Conservation (phyloP, 2,329 filamentous ascomycete genomes). For the Colletotrichum australisinense region DNA sequence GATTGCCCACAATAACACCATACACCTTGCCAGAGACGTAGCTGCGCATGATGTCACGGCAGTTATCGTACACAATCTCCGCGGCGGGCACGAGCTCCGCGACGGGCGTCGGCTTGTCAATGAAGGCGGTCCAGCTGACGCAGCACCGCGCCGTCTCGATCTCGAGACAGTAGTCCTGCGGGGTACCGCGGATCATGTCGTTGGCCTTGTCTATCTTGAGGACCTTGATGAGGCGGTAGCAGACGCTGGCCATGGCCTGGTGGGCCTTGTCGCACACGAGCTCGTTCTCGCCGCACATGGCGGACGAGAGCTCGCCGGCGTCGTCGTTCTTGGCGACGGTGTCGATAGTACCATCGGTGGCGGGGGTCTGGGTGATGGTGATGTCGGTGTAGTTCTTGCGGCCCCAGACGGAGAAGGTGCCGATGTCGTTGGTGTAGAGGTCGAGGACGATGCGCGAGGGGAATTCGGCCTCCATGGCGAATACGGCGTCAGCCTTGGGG, state of each 20-base stretch:
- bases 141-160: not conserved
- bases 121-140: not conserved
- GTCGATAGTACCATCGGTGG: too few species aligned
- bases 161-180: not conserved
- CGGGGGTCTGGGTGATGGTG: not conserved
- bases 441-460: not conserved
- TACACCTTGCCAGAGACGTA: not conserved
- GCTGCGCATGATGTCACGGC: not conserved
- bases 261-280: not conserved
- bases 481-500: not conserved
- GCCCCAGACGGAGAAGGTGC: not conserved
- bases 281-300: not conserved
- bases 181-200: not conserved
- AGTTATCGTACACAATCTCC: not conserved
- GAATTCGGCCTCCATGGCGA: not conserved
- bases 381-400: not conserved
- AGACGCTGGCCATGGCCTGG: not conserved
- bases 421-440: not conserved
- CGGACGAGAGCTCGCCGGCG: too few species aligned
- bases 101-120: not conserved
- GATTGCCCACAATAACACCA: not conserved
- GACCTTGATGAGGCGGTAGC: not conserved
- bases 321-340: too few species aligned
- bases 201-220: not conserved
- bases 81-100: not conserved